Conservation (phyloP, 2,329 filamentous ascomycete genomes). For the Exophiala dermatitidis region DNA sequence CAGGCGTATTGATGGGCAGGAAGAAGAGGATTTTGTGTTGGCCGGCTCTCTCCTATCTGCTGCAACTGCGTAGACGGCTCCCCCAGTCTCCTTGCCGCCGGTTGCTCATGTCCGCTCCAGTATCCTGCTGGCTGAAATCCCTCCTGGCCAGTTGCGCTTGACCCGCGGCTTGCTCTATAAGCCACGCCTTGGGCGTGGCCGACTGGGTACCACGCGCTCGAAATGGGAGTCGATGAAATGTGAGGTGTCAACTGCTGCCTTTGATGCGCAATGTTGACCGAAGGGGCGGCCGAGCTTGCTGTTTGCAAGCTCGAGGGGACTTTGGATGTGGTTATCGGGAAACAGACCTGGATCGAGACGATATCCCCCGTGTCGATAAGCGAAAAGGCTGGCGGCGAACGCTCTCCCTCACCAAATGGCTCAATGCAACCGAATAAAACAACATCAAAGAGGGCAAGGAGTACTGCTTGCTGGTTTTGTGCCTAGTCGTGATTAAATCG, state of each 20-base stretch:
- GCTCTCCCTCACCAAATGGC: slow-evolving; percentile 5
- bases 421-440: background rate
- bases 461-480: slow-evolving; percentile 6
- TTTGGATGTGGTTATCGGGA: slow-evolving; percentile 1
- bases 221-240: slow-evolving; percentile 11
- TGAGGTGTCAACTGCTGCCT: slow-evolving; percentile 12
- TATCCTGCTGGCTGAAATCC: slow-evolving; percentile 4
- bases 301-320: slow-evolving; percentile 18
- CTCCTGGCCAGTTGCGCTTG: slow-evolving; percentile 12
- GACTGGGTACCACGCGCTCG: slow-evolving; percentile 10
- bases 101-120: slow-evolving; percentile 6
- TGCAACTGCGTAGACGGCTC: slow-evolving; percentile 8
- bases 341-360: slow-evolving; percentile 2
- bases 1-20: slow-evolving; percentile 10
- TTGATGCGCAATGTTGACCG: slow-evolving; percentile 22
- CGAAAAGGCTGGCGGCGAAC: slow-evolving; percentile 13
- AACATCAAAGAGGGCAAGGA: slow-evolving; percentile 4
- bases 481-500: slow-evolving; percentile 6
- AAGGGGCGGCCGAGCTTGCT: slow-evolving; percentile 19
- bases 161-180: slow-evolving; percentile 12
- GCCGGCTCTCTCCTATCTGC: slow-evolving; percentile 2
- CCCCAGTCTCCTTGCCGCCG: slow-evolving; percentile 1
- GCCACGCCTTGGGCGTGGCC: slow-evolving; percentile 8
- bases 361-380: slow-evolving; percentile 6
- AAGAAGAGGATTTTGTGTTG: slow-evolving; percentile 2